Percentiles rank a stretch among this genome's conserved stretches.
These are phyloP conservation scores for Odontarrhena argentea DNA, from an alignment of 345 rosid species.

Conservation along the genomic window DNA sequence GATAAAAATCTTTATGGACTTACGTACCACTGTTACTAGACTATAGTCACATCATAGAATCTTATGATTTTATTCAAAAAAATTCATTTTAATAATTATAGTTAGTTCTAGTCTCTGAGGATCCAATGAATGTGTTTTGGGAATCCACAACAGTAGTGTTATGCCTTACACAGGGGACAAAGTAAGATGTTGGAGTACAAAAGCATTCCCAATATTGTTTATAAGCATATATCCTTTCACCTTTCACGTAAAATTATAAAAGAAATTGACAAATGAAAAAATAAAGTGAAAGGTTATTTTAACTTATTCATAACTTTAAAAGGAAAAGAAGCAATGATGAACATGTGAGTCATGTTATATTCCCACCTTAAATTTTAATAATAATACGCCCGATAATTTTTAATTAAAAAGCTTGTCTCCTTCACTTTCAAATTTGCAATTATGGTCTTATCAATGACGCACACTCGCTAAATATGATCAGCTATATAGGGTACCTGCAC, in stretches of 20 bases:
- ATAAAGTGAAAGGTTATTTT: constrained; percentile 34
- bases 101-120: constrained; percentile 22
- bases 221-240: constrained; percentile 40
- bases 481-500: constrained; percentile 13
- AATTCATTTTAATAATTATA: not conserved
- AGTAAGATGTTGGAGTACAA: constrained; percentile 33
- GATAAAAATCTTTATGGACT: too few relatives aligned
- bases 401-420: constrained; percentile 40
- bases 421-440: constrained; percentile 41
- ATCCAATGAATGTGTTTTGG: constrained; percentile 42
- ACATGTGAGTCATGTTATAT: constrained; percentile 43
- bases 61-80: not conserved
- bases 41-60: too few relatives aligned
- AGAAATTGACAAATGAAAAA: constrained; percentile 19
- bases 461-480: constrained; percentile 23
- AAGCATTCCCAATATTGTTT: constrained; percentile 36
- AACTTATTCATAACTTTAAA: constrained; percentile 31
- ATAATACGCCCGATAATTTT: constrained; percentile 13
- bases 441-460: constrained; percentile 40
- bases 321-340: constrained; percentile 38
- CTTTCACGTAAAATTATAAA: constrained; percentile 29
- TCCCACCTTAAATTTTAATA: constrained; percentile 39
- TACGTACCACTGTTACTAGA: too few relatives aligned
- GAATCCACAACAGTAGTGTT: constrained; percentile 40
- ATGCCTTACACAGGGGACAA: constrained; percentile 39